phyloP scores from a whole-genome alignment of 257 asterid species.

The Parsonsia alboflavescens region DNA sequence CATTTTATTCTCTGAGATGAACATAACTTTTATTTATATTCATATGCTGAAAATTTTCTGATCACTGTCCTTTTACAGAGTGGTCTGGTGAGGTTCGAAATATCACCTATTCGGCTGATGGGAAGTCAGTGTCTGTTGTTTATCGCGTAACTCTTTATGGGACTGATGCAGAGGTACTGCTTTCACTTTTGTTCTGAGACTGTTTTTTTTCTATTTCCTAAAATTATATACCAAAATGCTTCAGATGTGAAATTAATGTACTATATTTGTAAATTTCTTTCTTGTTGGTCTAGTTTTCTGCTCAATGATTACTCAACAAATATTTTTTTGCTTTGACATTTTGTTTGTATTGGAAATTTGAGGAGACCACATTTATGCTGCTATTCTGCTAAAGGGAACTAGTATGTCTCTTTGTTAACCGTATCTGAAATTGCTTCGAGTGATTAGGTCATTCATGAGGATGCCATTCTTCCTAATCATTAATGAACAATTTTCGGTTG shows the following conservation, averaged over 20 bases:
- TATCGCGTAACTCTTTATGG: slow-evolving; percentile 87
- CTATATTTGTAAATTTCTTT: neutral
- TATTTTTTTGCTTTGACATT: neutral
- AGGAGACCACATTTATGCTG: neutral
- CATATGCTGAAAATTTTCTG: neutral
- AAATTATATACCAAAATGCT: neutral
- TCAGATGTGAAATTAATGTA: neutral
- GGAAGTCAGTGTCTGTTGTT: slow-evolving; percentile 63
- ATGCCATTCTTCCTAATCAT: neutral
- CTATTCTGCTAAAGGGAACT: neutral
- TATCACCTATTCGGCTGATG: slow-evolving; percentile 71
- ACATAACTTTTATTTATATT: slow-evolving; percentile 6
- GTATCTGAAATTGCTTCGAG: neutral
- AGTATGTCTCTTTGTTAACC: neutral
- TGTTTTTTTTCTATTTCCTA: neutral
- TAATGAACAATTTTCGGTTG: neutral
- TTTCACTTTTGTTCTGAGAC: neutral
- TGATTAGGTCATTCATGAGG: neutral
- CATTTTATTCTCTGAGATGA: neutral
- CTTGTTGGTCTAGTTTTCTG: neutral
- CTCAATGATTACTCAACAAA: neutral
- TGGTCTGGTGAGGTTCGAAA: slow-evolving; percentile 92
- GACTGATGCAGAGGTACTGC: slow-evolving; percentile 84
- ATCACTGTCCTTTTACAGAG: slow-evolving; percentile 37
- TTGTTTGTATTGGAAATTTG: neutral